Base-by-base conservation (phyloP, 768 basidiomycete genomes). In the Plicaturopsis crispa region DNA sequence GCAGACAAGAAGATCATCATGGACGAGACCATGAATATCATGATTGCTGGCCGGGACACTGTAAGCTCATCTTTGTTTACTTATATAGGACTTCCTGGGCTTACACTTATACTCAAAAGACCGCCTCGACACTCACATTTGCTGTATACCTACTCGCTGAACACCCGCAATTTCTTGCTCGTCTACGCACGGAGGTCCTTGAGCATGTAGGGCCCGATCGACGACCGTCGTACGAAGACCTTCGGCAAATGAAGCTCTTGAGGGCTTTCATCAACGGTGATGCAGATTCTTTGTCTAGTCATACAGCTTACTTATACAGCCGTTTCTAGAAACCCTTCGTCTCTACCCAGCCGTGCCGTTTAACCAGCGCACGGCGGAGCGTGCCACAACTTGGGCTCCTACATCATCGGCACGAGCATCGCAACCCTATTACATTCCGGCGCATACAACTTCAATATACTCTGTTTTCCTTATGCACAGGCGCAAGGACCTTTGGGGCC, bases 401-500 rank as follows among this genome's bases (percentile, higher is more conserved):
- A n/a, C n/a, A n/a, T n/a, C n/a, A n/a, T n/a, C n/a, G n/a, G n/a
- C n/a, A n/a, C n/a, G n/a, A n/a, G n/a, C n/a, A n/a, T n/a, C n/a
- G n/a, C n/a, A 53, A 6, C 57, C 59, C 1, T 46, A 60, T 24
- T 63, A 61, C 23, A 45, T 65, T 11, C 63, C 63, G 1, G 43
- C 54, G 3, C 49, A 52, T 23, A 59, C 59, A 13, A 42, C 43
- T 60, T 63, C 58, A 18, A 41, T 54, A 0, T 81, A 76, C 47
- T 66, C 70, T 6, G 65, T 77, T 4, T 61, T 68, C 41, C 54
- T 72, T 22, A 78, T 80, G 76, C 81, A 84, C 24, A 65, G 79
- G 5, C 63, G 78, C 22, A 65, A 55, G 35, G 75, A 80, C 45
- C 63, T 78, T 2, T 83, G 80, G 80, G 80, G 80, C 0, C 76